phyloP scores from a whole-genome alignment of 352 stramenopile genomes.

The Thraustochytrium striatum region DNA sequence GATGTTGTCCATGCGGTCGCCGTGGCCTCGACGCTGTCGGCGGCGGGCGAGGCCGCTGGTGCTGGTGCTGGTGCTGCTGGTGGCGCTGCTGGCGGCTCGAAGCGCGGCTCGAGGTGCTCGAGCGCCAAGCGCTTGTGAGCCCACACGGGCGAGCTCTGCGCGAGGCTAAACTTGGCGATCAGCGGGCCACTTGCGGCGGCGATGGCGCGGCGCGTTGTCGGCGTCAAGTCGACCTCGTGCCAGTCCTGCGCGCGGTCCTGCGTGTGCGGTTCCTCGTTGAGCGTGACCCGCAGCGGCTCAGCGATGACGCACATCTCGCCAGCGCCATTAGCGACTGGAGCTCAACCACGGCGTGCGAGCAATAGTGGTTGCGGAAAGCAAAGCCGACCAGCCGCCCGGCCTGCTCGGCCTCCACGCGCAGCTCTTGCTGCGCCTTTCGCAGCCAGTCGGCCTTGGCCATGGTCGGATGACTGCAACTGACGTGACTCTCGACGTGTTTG shows the following conservation, averaged over 20 bases:
- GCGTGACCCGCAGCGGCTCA: constrained; percentile 6
- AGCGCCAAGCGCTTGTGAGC: not conserved
- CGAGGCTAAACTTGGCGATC: constrained; percentile 7
- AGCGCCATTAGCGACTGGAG: no score
- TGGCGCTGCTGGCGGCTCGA: not conserved
- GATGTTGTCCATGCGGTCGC: not conserved
- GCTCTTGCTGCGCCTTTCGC: no score
- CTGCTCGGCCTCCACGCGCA: no score
- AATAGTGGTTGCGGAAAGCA: no score
- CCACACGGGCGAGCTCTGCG: constrained; percentile 33
- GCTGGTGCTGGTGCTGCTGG: not conserved
- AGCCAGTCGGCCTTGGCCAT: no score
- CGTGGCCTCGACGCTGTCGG: not conserved
- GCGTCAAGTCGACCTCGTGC: not conserved
- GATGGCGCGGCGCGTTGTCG: not conserved
- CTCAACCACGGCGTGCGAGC: no score
- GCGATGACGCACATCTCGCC: no score
- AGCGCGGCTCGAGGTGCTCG: not conserved
- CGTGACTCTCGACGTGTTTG: no score
- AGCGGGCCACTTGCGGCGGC: not conserved
- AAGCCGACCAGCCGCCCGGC: no score
- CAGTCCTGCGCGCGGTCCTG: constrained; percentile 29
- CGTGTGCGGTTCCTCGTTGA: not conserved
- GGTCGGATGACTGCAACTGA: no score
- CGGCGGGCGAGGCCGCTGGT: not conserved